Base-by-base conservation (phyloP, 768 basidiomycete species). In the Phlebiopsis gigantea region DNA sequence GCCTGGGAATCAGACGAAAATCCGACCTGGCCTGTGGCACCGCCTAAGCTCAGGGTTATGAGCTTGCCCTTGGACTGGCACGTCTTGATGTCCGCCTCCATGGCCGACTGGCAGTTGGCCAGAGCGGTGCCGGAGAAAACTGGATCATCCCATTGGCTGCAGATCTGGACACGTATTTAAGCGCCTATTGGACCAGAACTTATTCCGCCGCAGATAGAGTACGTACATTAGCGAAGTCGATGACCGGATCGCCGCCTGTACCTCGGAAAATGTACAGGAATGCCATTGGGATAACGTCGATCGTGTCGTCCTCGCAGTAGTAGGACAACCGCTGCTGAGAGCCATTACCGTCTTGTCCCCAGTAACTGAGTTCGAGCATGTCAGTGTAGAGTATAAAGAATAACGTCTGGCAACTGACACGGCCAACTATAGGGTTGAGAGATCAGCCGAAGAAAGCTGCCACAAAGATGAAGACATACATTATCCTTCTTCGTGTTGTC, bases 61-160 rank as follows among this genome's bases (percentile, higher is more conserved):
- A 72, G 68, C 60, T 72, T 72, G 55, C 71, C 71, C 57, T 65
- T 68, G 43, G 67, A 62, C 68, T 90, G 88, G 67, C 88, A 89
- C 24, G 77, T 71, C 58, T 76, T 61, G 62, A 90, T 89, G 59
- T 84, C 82, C 8, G 77, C 58, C 2, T 84, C 82, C 46, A 89
- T 71, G 55, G 52, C 56, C 29, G 76, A 75, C 9, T 74, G 64
- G 63, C 88, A 90, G 65, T 88, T 75, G 6, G 83, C 79, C 34
- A 90, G 76, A n/a, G 72, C 68, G 19, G 85, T 86, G 21, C 84
- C 86, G 12, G 85, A 68, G 59, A 88, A 88, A n/a, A 80, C 76
- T 0, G 77, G 67, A 50, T 84, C 79, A 61, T 81, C 75, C 7
- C 67, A 74, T 15, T 75, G 74, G 65, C 81, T 87, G 70, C 87